Conservation (phyloP, 108 stramenopile species). For the Phaeodactylum tricornutum region DNA sequence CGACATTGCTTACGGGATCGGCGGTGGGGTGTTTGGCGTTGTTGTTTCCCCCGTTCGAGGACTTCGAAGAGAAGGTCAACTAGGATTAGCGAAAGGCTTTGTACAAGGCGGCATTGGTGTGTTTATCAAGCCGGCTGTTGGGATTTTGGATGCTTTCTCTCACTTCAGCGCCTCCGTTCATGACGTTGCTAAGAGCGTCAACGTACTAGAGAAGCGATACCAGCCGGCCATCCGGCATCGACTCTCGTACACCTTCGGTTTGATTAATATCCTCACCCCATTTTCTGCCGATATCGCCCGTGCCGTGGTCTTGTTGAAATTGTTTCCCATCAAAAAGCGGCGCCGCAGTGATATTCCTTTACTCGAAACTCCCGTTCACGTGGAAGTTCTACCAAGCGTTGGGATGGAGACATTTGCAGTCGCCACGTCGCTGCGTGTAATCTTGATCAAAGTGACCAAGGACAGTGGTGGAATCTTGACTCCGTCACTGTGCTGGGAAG, state of each 20-base stretch:
- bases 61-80: constrained; percentile 32
- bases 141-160: constrained; percentile 68
- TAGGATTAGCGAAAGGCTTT: constrained; percentile 51
- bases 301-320: constrained; percentile 40
- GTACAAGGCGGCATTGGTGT: constrained; percentile 59
- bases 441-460: constrained; percentile 51
- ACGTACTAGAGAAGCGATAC: constrained; percentile 60
- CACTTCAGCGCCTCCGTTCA: constrained; percentile 65
- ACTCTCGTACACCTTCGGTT: constrained; percentile 67
- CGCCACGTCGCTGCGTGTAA: constrained; percentile 52
- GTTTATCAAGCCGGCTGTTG: constrained; percentile 72
- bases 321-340: constrained; percentile 17
- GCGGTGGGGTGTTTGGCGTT: constrained; percentile 58
- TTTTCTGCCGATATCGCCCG: constrained; percentile 42
- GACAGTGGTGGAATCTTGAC: constrained; percentile 24
- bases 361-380: constrained; percentile 46
- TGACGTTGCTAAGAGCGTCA: constrained; percentile 72
- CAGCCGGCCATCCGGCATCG: constrained; percentile 52
- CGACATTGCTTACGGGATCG: constrained; percentile 66
- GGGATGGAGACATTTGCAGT: constrained; percentile 66
- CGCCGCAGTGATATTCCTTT: neutral
- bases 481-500: constrained; percentile 57
- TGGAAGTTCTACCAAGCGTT: constrained; percentile 53
- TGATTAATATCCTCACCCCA: constrained; percentile 46
- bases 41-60: constrained; percentile 64